Conservation (phyloP, 169 alveolate species). For the Plasmodium malariae region DNA sequence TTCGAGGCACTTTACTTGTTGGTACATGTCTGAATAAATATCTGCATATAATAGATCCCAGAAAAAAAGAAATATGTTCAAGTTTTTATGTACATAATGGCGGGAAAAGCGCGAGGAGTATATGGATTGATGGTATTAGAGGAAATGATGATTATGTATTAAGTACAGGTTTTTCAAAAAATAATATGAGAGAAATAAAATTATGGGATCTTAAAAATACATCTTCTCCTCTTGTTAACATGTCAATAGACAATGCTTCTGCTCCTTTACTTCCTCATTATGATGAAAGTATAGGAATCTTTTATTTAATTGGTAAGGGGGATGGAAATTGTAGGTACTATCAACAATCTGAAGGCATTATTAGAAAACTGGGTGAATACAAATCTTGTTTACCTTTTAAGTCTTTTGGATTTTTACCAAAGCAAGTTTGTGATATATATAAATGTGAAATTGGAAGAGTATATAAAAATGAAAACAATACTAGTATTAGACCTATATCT, state of each 20-base stretch:
- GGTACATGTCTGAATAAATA: conserved; percentile 28
- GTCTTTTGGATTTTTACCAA: conserved; percentile 83
- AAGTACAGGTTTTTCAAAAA: conserved; percentile 85
- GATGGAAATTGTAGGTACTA: conserved; percentile 84
- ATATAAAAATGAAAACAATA: conserved; percentile 80
- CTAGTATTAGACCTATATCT: conserved; percentile 81
- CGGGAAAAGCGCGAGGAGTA: conserved; percentile 78
- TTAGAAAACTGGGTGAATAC: conserved; percentile 82
- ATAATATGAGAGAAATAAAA: conserved; percentile 83
- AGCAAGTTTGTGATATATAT: conserved; percentile 80
- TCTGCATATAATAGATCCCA: conserved; percentile 81
- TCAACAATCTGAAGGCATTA: conserved; percentile 80
- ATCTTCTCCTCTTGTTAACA: conserved; percentile 59
- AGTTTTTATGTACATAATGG: conserved; percentile 81
- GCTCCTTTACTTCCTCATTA: conserved; percentile 85
- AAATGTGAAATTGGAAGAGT: conserved; percentile 86
- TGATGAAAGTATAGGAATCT: conserved; percentile 83
- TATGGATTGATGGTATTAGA: conserved; percentile 83
- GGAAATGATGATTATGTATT: conserved; percentile 79
- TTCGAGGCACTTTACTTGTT: conserved; percentile 65
- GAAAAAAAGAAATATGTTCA: conserved; percentile 75
- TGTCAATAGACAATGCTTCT: conserved; percentile 83
- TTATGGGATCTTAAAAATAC: conserved; percentile 84
- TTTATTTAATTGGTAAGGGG: conserved; percentile 84
- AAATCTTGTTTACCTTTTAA: conserved; percentile 83